Evolutionary conservation across 768 basidiomycete genomes (phyloP).

Genomic region (Gymnopilus dilepis): DNA sequence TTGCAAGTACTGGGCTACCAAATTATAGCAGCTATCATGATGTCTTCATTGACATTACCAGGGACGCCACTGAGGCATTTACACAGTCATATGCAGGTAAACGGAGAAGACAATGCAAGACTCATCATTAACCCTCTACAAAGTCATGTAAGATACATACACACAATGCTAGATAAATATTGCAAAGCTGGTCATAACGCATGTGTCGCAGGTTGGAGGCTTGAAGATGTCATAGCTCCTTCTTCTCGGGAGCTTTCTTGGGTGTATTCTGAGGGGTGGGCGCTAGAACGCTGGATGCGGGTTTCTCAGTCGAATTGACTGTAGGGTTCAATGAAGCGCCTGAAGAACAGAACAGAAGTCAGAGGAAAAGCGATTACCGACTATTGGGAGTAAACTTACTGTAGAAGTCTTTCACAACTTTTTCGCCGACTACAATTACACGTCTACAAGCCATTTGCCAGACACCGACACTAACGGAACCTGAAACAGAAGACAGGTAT

Average conservation of each 20-base stretch:
- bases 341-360: neutral
- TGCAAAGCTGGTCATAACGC: neutral
- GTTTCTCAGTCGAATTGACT: slow-evolving; percentile 8
- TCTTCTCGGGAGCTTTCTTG: slow-evolving; percentile 20
- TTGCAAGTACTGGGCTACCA: too few relatives aligned
- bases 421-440: slow-evolving; percentile 80
- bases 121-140: slow-evolving; percentile 1
- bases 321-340: neutral
- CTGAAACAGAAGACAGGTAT: slow-evolving; percentile 41
- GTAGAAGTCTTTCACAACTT: slow-evolving; percentile 67
- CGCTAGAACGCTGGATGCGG: slow-evolving; percentile 14
- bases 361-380: neutral
- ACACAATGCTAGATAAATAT: slow-evolving; percentile 3
- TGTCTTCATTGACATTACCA: neutral
- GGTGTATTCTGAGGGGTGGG: slow-evolving; percentile 32
- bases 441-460: slow-evolving; percentile 96
- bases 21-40: too few relatives aligned
- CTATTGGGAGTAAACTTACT: slow-evolving; percentile 37
- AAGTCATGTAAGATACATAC: neutral
- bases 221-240: slow-evolving; percentile 10
- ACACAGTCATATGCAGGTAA: neutral
- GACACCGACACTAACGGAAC: slow-evolving; percentile 89
- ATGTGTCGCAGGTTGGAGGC: neutral
- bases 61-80: neutral
- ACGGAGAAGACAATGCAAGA: neutral